A percentile compares a stretch with the other conserved stretches of the same genome.
Conservation (phyloP, 306 rosid species). For the Vicia sativa region DNA sequence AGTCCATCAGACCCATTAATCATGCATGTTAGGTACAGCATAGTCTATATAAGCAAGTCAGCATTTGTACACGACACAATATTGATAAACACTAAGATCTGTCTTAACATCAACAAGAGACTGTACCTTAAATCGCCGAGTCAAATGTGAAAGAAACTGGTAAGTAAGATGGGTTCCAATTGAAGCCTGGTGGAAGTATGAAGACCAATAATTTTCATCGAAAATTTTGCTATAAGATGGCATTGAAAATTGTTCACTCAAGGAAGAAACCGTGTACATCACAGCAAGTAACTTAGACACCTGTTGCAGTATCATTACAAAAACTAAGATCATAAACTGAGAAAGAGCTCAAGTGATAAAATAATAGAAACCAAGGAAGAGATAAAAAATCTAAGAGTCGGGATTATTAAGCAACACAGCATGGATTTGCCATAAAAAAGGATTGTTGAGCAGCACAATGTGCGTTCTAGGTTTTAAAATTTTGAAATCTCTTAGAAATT, state of each 20-base stretch:
- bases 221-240: constrained; percentile 57
- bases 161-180: constrained; percentile 76
- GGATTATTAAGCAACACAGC: constrained; percentile 23
- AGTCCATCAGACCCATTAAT: no score
- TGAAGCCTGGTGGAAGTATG: constrained; percentile 95
- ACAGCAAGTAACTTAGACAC: constrained; percentile 82
- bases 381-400: constrained; percentile 13
- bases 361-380: constrained; percentile 20
- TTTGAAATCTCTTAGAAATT: constrained; percentile 11
- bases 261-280: constrained; percentile 60
- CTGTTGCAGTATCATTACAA: constrained; percentile 52
- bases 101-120: constrained; percentile 45
- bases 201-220: constrained; percentile 76
- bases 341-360: constrained; percentile 38
- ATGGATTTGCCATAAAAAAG: constrained; percentile 25
- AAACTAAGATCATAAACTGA: constrained; percentile 35
- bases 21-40: neutral
- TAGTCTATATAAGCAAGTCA: neutral
- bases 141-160: constrained; percentile 55
- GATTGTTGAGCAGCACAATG: neutral
- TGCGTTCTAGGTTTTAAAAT: neutral
- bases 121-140: constrained; percentile 45
- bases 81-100: constrained; percentile 30
- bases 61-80: neutral
- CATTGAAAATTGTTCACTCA: constrained; percentile 57